phyloP scores from a whole-genome alignment of 805 yeast species.

The Spathaspora gorwiae region DNA sequence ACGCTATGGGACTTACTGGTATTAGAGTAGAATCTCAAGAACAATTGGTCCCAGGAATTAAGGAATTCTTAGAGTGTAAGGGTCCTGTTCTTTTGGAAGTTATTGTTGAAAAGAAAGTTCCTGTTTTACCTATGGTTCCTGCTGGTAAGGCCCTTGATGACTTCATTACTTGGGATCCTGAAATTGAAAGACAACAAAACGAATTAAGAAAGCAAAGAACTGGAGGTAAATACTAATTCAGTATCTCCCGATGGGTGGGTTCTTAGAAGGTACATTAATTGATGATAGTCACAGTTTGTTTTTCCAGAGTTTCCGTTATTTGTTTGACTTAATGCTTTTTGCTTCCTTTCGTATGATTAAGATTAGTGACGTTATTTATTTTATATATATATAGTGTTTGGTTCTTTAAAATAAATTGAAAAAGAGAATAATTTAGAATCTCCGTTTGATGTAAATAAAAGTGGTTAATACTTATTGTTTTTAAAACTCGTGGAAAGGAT shows the following conservation, averaged over 20 bases:
- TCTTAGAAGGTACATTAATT: background rate
- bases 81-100: constrained; percentile 94
- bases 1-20: constrained; percentile 88
- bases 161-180: constrained; percentile 82
- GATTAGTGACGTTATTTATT: too few relatives aligned
- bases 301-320: background rate
- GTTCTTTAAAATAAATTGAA: too few relatives aligned
- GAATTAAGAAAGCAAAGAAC: constrained; percentile 71
- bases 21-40: constrained; percentile 67
- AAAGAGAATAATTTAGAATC: too few relatives aligned
- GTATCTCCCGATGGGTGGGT: background rate
- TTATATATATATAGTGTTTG: too few relatives aligned
- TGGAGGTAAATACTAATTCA: constrained; percentile 54
- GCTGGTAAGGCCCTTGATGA: constrained; percentile 93
- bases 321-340: background rate
- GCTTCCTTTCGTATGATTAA: too few relatives aligned
- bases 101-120: constrained; percentile 84
- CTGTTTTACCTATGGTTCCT: constrained; percentile 97
- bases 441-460: too few relatives aligned
- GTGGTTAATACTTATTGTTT: too few relatives aligned
- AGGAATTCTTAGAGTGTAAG: constrained; percentile 64
- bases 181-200: constrained; percentile 66
- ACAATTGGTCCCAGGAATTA: constrained; percentile 45
- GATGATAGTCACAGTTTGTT: background rate
- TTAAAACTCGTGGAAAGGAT: too few relatives aligned